Base-by-base conservation (phyloP, 2,329 filamentous ascomycete species). In the Xylariaceae sp. region DNA sequence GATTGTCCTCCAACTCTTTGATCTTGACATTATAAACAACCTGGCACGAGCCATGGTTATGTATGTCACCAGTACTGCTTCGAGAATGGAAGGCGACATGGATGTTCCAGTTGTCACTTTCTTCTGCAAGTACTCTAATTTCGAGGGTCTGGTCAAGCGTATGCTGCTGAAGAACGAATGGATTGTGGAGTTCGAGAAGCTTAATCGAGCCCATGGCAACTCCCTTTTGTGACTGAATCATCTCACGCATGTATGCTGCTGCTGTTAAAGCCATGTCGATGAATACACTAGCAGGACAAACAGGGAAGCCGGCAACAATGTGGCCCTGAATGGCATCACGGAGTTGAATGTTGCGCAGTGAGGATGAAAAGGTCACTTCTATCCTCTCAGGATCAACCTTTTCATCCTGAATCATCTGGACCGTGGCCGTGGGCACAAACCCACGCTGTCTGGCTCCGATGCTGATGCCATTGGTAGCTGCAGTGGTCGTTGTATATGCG, bases 241-340 rank as follows among this genome's bases (percentile, higher is more conserved):
- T 55, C 49, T 10, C 15, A 10, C 54, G 60, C 30, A 62, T 53
- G 47, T 63, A 60, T 6, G 54, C 48, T 13, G 60, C 60, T 6
- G 60, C 60, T 9, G 62, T 63, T 13, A 52, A 47, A n/a, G 64
- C 64, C 62, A 66, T 63, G 23, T 66, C 64, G 18, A 59, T 56
- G 17, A 55, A 66, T 9, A 62, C 62, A 45, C 60, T 60, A n/a
- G 59, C 55, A 1, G 64, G 62, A 47, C 62, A 66, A 44, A 66
- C 48, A 10, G 37, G 18, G 13, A 55, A 35, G 13, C 58, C 58
- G 15, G 61, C 60, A 34, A 66, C 60, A 2, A 42, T 54, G 51
- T 66, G 62, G 7, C 57, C 57, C 39, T 52, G 49, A 51, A 66
- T 60, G 18, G 60, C 52, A 23, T 51, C 50, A 39, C 58, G 49